Base-by-base conservation (phyloP, 768 basidiomycete genomes). In the Ramaria rubella region DNA sequence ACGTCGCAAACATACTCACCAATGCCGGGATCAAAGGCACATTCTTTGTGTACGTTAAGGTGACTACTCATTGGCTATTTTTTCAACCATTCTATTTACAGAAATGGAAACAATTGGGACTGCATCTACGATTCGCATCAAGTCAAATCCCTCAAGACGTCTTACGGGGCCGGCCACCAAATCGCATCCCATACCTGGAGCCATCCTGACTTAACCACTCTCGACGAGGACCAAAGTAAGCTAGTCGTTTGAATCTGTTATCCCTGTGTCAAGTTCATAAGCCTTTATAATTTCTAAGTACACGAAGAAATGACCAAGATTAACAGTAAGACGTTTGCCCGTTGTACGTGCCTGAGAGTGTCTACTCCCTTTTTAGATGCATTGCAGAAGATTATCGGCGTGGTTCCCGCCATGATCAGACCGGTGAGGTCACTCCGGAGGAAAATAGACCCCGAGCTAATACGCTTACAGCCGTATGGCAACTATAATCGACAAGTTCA, bases 131-230 rank as follows among this genome's bases (percentile, higher is more conserved):
- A 55, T 45, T 14, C 40, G 23, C 14, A 12, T 23, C 29, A 33
- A 36, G 42, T 55, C 24, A 17, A 40, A 17, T 55, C 54, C 27
- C 15, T 55, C n/a, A 21, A 30, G 31, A 34, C 40, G n/a, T 29
- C 54, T 27, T 46, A 27, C 19, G 23, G 6, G 40, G 63, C 69
- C n/a, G 76, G 75, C 15, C 77, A 78, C 59, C 72, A 74, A 60
- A 53, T 78, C 50, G 76, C 67, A 4, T 76, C 75, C 31, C 77
- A 78, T 56, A 77, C 76, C 4, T 78, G 77, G 77, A 62, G 62
- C 9, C 76, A 78, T 59, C 63, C 44, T 21, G 44, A 45, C 26
- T 23, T 45, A 21, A 45, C 12, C 19, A 45, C 2, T 14, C 44
- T 45, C 26, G 26, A 45, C 26, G 44, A 45, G 9, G 44, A 27